A percentile compares a stretch with the other conserved stretches of the same genome.
These are phyloP conservation scores for Cryptococcus sp. DNA, from an alignment of 1,284 basidiomycete species.

Conservation along the genomic window DNA sequence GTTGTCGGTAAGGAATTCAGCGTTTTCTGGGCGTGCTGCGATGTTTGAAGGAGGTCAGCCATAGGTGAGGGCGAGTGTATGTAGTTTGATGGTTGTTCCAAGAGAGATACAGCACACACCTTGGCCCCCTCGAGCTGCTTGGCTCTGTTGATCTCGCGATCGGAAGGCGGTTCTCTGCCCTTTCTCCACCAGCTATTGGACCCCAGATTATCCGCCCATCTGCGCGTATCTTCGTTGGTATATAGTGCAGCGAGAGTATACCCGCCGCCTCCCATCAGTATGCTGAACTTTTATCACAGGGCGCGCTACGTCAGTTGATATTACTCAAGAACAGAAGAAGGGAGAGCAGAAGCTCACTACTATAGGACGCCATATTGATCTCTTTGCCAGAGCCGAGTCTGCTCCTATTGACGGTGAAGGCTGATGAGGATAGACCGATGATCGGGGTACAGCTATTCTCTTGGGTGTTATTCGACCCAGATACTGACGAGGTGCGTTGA, in stretches of 20 bases:
- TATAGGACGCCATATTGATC: conserved; percentile 45
- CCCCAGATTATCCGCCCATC: conserved; percentile 41
- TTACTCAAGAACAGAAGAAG: not conserved
- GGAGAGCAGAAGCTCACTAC: conserved; percentile 33
- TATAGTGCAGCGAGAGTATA: conserved; percentile 39
- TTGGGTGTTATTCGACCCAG: conserved; percentile 44
- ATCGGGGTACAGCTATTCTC: conserved; percentile 33
- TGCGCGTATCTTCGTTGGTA: conserved; percentile 46
- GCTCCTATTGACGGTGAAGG: not conserved
- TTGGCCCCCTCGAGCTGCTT: conserved; percentile 40
- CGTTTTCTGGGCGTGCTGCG: conserved; percentile 26
- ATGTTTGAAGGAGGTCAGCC: not conserved
- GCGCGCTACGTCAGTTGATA: not conserved
- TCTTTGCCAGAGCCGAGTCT: not conserved
- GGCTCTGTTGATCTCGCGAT: conserved; percentile 41
- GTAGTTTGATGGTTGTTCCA: not conserved
- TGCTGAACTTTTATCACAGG: conserved; percentile 36
- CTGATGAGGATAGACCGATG: conserved; percentile 4
- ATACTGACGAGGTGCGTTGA: conserved; percentile 18
- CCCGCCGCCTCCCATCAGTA: conserved; percentile 36
- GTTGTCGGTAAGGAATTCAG: conserved; percentile 35
- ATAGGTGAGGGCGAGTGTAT: not conserved
- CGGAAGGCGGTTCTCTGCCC: conserved; percentile 32
- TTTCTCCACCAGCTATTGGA: conserved; percentile 35
- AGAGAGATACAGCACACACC: conserved; percentile 21